phyloP scores from a whole-genome alignment of 2,329 filamentous ascomycete species.

The Aspergillus alliaceus region DNA sequence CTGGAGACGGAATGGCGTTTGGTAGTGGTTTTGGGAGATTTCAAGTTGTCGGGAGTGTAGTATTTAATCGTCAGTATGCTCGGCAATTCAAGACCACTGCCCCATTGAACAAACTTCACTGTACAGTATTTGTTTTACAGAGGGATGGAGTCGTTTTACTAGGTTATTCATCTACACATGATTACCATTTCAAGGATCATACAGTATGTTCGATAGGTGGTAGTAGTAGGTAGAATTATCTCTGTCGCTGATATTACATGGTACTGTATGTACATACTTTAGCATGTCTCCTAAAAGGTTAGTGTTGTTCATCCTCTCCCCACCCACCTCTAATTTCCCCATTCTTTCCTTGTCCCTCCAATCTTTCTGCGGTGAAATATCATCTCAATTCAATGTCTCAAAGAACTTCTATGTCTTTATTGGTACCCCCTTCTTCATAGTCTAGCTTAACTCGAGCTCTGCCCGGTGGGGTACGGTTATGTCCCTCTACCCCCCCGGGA shows the following conservation, averaged over 20 bases:
- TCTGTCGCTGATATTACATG: too few relatives aligned
- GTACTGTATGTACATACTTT: too few relatives aligned
- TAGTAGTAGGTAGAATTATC: too few relatives aligned
- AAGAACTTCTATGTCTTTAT: not conserved
- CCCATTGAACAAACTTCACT: not conserved
- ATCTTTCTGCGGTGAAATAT: too few relatives aligned
- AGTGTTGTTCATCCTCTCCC: too few relatives aligned
- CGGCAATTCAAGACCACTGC: not conserved
- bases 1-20: constrained; percentile 16
- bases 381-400: not conserved
- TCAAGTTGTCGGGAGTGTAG: not conserved
- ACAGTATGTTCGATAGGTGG: too few relatives aligned
- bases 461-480: not conserved
- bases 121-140: not conserved
- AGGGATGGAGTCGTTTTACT: not conserved
- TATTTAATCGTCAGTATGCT: not conserved
- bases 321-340: too few relatives aligned
- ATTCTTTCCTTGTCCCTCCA: too few relatives aligned
- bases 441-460: not conserved
- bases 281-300: too few relatives aligned
- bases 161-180: too few relatives aligned
- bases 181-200: too few relatives aligned
- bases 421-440: not conserved
- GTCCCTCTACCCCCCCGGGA: too few relatives aligned
- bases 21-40: not conserved